phyloP scores from a whole-genome alignment of 73 alveolate species.

The Paramecium octaurelia region DNA sequence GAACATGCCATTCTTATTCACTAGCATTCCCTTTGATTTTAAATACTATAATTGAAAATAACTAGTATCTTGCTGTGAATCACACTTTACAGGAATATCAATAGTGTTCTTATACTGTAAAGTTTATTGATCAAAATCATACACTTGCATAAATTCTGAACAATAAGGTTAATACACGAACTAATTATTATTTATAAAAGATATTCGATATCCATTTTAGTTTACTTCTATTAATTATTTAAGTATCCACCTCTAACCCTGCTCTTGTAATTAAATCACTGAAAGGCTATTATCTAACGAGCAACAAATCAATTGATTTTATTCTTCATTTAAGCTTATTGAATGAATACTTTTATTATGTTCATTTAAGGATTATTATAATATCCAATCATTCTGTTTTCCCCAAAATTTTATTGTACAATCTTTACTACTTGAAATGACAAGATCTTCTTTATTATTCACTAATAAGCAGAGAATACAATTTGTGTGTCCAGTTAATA shows the following conservation, averaged over 20 bases:
- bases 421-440: constrained; percentile 19
- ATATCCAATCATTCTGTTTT: neutral
- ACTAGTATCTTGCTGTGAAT: neutral
- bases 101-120: neutral
- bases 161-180: neutral
- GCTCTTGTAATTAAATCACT: neutral
- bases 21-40: neutral
- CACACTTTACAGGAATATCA: neutral
- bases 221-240: neutral
- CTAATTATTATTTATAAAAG: neutral
- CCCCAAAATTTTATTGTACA: neutral
- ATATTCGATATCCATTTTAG: neutral
- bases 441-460: neutral
- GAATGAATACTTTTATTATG: neutral
- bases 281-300: neutral
- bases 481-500: neutral
- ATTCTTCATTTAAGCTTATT: neutral
- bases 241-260: neutral
- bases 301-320: neutral
- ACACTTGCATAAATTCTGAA: neutral
- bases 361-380: neutral
- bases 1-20: neutral
- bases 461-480: neutral
- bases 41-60: neutral
- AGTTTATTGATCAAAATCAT: neutral